phyloP scores from a whole-genome alignment of 225 moss, liverwort and hornwort species.

The Takakia lepidozioides region DNA sequence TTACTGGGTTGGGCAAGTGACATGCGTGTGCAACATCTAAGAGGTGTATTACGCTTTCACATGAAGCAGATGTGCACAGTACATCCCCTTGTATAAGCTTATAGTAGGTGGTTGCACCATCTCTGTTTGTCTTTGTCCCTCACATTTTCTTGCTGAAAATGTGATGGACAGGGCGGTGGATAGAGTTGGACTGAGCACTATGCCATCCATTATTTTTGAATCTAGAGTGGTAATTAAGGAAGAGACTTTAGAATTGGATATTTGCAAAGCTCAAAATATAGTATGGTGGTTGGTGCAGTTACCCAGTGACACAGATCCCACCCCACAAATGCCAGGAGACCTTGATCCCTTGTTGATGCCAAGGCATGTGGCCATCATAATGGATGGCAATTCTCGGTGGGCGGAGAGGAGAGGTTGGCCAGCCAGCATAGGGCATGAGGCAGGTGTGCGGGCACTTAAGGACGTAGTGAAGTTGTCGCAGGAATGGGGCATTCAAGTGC shows the following conservation, averaged over 20 bases:
- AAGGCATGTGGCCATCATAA: constrained; percentile 87
- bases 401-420: constrained; percentile 74
- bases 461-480: constrained; percentile 57
- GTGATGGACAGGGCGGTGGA: neutral
- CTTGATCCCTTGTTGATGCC: constrained; percentile 62
- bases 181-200: neutral
- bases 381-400: constrained; percentile 98
- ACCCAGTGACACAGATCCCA: constrained; percentile 16
- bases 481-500: constrained; percentile 68
- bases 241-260: neutral
- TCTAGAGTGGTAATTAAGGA: neutral
- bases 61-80: too few relatives aligned
- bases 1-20: too few relatives aligned
- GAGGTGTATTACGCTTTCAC: neutral
- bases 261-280: neutral
- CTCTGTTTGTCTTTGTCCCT: neutral
- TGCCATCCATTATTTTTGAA: neutral
- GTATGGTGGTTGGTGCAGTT: constrained; percentile 13
- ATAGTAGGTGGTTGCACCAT: neutral
- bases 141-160: neutral
- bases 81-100: too few relatives aligned
- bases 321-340: constrained; percentile 45
- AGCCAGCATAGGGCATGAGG: constrained; percentile 72
- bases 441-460: constrained; percentile 68
- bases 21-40: neutral